These are phyloP conservation scores for Centella asiatica DNA, from an alignment of 129 eudicot genomes.

Conservation along the genomic window DNA sequence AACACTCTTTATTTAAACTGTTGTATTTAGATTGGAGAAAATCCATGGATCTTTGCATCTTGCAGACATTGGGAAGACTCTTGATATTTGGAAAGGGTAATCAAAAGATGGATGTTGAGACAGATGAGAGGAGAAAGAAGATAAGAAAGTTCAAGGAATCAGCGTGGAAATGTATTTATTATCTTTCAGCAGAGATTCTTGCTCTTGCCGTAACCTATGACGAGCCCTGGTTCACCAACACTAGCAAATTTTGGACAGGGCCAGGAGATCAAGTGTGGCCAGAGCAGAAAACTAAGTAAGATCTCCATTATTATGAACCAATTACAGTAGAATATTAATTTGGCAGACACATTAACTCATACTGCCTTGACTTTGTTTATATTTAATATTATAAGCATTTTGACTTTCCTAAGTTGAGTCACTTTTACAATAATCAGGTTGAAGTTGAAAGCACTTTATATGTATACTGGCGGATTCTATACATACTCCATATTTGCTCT, in stretches of 20 bases:
- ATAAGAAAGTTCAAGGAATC: conserved; percentile 84
- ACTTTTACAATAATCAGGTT: conserved; percentile 39
- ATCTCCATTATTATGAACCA: not conserved
- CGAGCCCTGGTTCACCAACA: conserved; percentile 89
- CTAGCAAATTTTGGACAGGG: conserved; percentile 74
- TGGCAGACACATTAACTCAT: not conserved
- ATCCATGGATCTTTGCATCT: conserved; percentile 4
- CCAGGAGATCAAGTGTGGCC: conserved; percentile 93
- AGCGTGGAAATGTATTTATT: conserved; percentile 91
- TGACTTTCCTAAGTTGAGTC: conserved; percentile 5
- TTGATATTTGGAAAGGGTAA: conserved; percentile 54
- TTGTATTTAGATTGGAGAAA: not conserved
- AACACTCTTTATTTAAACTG: not conserved
- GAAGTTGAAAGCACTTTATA: conserved; percentile 76
- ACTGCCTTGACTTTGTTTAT: not conserved
- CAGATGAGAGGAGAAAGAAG: conserved; percentile 57
- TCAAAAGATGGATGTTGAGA: conserved; percentile 36
- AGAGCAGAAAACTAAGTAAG: conserved; percentile 68
- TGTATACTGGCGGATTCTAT: conserved; percentile 87
- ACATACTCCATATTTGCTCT: conserved; percentile 88
- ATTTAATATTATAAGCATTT: not conserved
- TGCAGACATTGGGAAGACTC: conserved; percentile 69
- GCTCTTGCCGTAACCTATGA: conserved; percentile 66
- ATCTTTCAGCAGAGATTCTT: conserved; percentile 73
- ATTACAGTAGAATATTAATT: not conserved